These are phyloP conservation scores for Cytidiella melzeri DNA, from an alignment of 768 basidiomycete species.

Conservation along the genomic window DNA sequence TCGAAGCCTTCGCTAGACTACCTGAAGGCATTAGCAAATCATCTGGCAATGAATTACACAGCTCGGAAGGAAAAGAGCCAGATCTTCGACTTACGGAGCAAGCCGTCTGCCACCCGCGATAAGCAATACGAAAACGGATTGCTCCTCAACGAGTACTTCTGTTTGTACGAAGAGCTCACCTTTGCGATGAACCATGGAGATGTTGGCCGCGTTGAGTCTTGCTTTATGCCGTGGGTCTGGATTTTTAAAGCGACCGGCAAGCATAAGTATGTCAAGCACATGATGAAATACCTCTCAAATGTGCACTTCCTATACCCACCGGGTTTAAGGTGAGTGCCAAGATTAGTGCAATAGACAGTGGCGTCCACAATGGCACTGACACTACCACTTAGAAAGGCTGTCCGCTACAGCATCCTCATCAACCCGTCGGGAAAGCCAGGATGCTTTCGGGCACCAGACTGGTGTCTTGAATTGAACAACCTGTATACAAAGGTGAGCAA, in stretches of 20 bases:
- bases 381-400: constrained; percentile 10
- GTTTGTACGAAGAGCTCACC: constrained; percentile 35
- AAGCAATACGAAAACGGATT: constrained; percentile 29
- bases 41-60: constrained; percentile 10
- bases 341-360: background rate
- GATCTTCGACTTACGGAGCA: constrained; percentile 6
- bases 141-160: constrained; percentile 27
- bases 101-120: too few relatives aligned
- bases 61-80: constrained; percentile 15
- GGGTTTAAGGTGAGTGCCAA: background rate
- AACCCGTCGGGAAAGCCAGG: constrained; percentile 32
- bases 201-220: constrained; percentile 27
- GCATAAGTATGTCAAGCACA: constrained; percentile 24
- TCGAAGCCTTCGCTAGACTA: constrained; percentile 24
- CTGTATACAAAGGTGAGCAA: constrained; percentile 34
- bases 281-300: constrained; percentile 19
- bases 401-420: constrained; percentile 20
- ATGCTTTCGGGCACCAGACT: constrained; percentile 31
- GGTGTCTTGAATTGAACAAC: constrained; percentile 37
- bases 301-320: constrained; percentile 18
- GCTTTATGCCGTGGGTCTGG: constrained; percentile 23
- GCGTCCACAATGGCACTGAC: background rate
- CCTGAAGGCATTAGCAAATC: constrained; percentile 21
- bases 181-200: constrained; percentile 26
- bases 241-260: constrained; percentile 27